Evolutionary conservation across 2,329 filamentous ascomycete species (phyloP), one percentile per base, ranked within the genome.

Genomic region (Phaeosphaeria sp.): DNA sequence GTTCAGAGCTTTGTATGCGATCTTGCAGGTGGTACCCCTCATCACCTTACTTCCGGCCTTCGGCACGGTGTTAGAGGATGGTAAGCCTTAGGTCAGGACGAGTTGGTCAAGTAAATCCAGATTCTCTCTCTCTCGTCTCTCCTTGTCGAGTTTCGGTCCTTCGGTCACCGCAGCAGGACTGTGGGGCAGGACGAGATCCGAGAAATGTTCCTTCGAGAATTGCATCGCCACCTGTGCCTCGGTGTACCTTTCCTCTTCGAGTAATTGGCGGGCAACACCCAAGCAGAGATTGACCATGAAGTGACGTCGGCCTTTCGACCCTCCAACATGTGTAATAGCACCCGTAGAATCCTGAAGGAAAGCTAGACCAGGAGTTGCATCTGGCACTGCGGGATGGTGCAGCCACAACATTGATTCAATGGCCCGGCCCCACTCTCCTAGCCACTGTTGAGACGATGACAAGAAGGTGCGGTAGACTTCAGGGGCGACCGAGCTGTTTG

Each of bases 261-360:
- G 53, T 20, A 70, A 55, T 43, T 72, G 66, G 10, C 65, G 71
- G 20, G 74, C 73, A 21, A 71, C 65, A 15, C 65, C 72, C 13
- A 76, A 36, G 46, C 68, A 73, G 6, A 77, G 59, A 22, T 72
- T 69, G 1, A 76, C 71, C 6, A 75, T 25, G 41, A 73, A 71
- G 13, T 60, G 53, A 22, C 61, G 58, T 54, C 62, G 63, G 43
- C 62, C 57, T 33, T 52, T 50, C 15, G 52, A 57, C 6, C 54
- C 47, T 2, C 55, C 33, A 13, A 61, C 60, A 46, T 58, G 58
- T 18, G 44, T 51, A 36, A 62, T 48, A 23, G 66, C 65, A 15
- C 68, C 68, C 13, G 61, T 20, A 9, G 66, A 60, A 27, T 69
- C 59, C 22, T 65, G 50, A n/a, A 77, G 66, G 51, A 70, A 71